These are phyloP conservation scores for Hericium rajendrae DNA, from an alignment of 768 basidiomycete genomes.

Conservation along the genomic window DNA sequence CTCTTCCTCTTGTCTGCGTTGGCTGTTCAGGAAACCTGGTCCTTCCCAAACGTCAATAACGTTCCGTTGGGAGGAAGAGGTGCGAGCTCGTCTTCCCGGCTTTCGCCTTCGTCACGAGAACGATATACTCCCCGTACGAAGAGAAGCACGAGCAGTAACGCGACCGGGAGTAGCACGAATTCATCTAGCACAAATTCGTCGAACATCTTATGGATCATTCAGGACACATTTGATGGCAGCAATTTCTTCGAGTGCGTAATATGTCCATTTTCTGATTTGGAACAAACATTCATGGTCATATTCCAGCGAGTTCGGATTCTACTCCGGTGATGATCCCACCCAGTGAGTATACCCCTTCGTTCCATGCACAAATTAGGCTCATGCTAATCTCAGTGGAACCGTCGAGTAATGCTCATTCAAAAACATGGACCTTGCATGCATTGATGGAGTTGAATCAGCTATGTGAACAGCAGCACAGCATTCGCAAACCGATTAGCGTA, in stretches of 20 bases:
- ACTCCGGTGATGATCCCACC: slow-evolving; percentile 6
- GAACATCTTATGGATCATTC: slow-evolving; percentile 9
- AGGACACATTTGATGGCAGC: slow-evolving; percentile 10
- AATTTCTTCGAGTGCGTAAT: slow-evolving; percentile 14
- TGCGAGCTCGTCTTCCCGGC: too few species aligned
- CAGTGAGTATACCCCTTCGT: slow-evolving; percentile 14
- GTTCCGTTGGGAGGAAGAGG: too few species aligned
- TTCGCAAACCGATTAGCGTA: slow-evolving; percentile 45
- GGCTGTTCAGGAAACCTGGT: too few species aligned
- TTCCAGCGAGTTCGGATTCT: slow-evolving; percentile 6
- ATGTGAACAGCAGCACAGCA: slow-evolving; percentile 46
- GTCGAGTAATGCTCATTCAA: slow-evolving; percentile 42
- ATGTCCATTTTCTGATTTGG: too few species aligned
- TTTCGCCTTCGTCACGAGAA: too few species aligned
- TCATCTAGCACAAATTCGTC: neutral
- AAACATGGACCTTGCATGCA: neutral
- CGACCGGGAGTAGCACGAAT: too few species aligned
- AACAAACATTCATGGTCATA: too few species aligned
- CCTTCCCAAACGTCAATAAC: too few species aligned
- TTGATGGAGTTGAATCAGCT: slow-evolving; percentile 31
- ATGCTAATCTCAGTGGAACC: slow-evolving; percentile 39
- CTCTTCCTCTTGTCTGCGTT: too few species aligned
- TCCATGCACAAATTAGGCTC: neutral
- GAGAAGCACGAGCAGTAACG: too few species aligned
- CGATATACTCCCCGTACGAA: too few species aligned